These are phyloP conservation scores for Emericellopsis terricola DNA, from an alignment of 495 filamentous ascomycete genomes.

Conservation along the genomic window DNA sequence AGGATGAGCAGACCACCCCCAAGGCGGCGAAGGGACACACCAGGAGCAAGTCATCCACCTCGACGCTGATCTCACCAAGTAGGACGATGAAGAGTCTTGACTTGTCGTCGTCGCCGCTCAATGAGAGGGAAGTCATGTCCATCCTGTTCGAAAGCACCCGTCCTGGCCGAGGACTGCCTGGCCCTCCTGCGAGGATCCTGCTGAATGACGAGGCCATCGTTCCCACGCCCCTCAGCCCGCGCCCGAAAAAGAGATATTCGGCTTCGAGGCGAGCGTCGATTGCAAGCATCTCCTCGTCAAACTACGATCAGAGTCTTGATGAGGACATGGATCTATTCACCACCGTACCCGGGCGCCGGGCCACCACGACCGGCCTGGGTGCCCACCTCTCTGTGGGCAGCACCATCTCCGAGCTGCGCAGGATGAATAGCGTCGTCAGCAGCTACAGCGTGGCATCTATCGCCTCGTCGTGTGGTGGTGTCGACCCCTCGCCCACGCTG, in stretches of 20 bases:
- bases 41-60: not conserved
- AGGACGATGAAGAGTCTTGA: not conserved
- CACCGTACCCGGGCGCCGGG: not conserved
- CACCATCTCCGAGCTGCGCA: constrained; percentile 13
- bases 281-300: not conserved
- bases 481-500: constrained; percentile 10
- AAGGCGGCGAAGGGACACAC: not conserved
- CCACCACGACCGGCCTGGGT: not conserved
- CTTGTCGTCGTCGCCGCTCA: not conserved
- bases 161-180: not conserved
- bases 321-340: not conserved
- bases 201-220: not conserved
- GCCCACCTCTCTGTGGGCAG: constrained; percentile 1
- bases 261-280: not conserved
- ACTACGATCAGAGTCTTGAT: not conserved
- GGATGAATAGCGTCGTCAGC: constrained; percentile 18
- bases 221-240: not conserved
- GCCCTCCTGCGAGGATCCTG: not conserved
- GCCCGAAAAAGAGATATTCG: not conserved
- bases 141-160: not conserved
- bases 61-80: not conserved
- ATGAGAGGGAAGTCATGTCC: constrained; percentile 2
- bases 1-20: not conserved
- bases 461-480: not conserved
- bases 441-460: constrained; percentile 6